Base-by-base conservation (phyloP, 2,329 filamentous ascomycete species). In the Atkinsonella texensis region DNA sequence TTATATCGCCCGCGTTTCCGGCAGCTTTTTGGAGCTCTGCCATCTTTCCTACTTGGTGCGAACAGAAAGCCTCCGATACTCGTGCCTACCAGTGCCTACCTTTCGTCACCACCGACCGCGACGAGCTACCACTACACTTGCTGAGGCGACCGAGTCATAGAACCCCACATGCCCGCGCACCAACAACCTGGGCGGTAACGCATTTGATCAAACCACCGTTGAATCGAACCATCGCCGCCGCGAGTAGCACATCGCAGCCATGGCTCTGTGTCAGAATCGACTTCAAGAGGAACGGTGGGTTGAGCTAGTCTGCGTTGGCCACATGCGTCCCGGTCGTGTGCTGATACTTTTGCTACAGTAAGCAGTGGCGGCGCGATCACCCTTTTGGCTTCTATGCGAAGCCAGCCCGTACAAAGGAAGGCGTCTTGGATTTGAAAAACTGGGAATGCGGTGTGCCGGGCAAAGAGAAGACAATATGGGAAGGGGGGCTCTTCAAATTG, bases 371-470 rank as follows among this genome's bases (percentile, higher is more conserved):
- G 58, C 84, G 84, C 65, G 91, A 98, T 61, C 93, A 98, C 64
- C 94, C 94, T 0, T 98, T 98, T 64, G 93, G 93, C 55, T 98
- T 98, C 74, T 95, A 87, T 68, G 93, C 93, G 23, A 88, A 90
- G 65, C 93, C 94, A 12, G 75, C 84, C 56, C 86, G 91, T 60
- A 90, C 82, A 56, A 69, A 83, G 17, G 79, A 88, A 58, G 90
- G 89, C 51, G 81, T 89, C 1, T 78, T 97, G 49, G 93, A 98
- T 64, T 76, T 98, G 57, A 95, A 96, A 77, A 80, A 83, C 57
- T 98, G 93, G 93, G 90, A 97, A 62, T 97, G 93, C 63, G 90
- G 90, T 43, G 87, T 98, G 43, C 93, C 93, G 3, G 93, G 94
- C 63, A 96, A 95, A 67, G 84, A 95, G 54, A 93, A 94, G 74